Evolutionary conservation across 2,329 filamentous ascomycete genomes (phyloP).

Genomic region (Alternaria longipes): DNA sequence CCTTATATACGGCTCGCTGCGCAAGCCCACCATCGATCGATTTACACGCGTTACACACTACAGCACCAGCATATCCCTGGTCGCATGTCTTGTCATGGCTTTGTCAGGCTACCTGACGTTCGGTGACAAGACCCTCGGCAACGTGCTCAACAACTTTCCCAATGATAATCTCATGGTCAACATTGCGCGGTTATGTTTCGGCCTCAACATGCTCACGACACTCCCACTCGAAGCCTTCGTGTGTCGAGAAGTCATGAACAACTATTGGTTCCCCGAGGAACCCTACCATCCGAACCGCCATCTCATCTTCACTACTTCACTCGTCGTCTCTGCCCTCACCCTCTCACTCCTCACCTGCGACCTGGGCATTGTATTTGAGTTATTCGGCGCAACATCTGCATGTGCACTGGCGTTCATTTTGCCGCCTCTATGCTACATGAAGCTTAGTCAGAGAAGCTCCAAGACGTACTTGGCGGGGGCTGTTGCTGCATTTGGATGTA

Average conservation of each 20-base stretch:
- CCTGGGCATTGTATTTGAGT: constrained; percentile 90
- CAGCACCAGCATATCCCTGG: constrained; percentile 86
- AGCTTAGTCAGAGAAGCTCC: constrained; percentile 82
- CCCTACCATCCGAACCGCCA: constrained; percentile 86
- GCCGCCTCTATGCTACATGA: constrained; percentile 94
- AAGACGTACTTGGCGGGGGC: constrained; percentile 75
- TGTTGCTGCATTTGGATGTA: constrained; percentile 79
- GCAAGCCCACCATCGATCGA: constrained; percentile 93
- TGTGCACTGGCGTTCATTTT: constrained; percentile 95
- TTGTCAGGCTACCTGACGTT: constrained; percentile 92
- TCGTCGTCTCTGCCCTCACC: constrained; percentile 81
- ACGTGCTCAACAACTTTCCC: constrained; percentile 98
- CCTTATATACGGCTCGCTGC: constrained; percentile 94
- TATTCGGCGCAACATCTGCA: constrained; percentile 94
- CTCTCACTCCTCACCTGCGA: constrained; percentile 90
- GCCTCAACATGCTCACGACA: constrained; percentile 98
- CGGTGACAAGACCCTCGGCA: constrained; percentile 88
- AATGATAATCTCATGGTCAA: constrained; percentile 92
- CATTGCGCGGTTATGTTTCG: constrained; percentile 92
- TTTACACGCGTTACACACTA: constrained; percentile 94
- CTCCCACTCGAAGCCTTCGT: constrained; percentile 97
- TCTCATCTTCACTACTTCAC: constrained; percentile 80
- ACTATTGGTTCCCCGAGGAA: constrained; percentile 77
- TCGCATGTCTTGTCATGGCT: constrained; percentile 91
- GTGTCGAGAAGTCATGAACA: constrained; percentile 94